Evolutionary conservation across 2,329 filamentous ascomycete species (phyloP), one percentile per base, ranked within the genome.

Genomic region (Ceratocystis huliohia): DNA sequence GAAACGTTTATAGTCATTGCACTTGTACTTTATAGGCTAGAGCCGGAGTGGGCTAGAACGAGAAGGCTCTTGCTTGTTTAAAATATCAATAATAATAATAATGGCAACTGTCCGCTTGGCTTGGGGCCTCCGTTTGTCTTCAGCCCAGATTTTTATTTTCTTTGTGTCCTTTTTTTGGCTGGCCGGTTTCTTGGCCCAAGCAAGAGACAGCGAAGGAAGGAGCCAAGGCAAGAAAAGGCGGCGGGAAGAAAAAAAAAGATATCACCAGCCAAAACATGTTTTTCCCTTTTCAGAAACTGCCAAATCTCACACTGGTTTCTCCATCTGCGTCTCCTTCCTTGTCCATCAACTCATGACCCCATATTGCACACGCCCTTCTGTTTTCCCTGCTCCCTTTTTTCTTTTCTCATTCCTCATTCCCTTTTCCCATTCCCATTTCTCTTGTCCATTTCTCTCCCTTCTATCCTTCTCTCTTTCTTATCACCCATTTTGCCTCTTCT

Each of bases 271-370:
- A 37, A 37, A 59, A 59, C 28, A 59, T 59, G 28, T 59, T 57
- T 57, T 59, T 59, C 56, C 28, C 25, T 59, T 59, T 59, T 59
- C 17, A 59, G 56, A 59, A 59, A 17, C 56, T 59, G 56, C 56
- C 56, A 59, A 59, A 59, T 59, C 56, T 59, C 28, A 59, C 56
- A 17, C 13, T n/a, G 15, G 17, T n/a, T 59, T 30, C 56, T 59
- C 3, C 56, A 33, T 33, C 17, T 57, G 15, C 22, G 28, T 59
- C 28, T 59, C n/a, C 25, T 17, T 57, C 10, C 10, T 59, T 30
- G 28, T 20, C 15, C 28, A 59, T 59, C 22, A 57, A 57, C 53
- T 30, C 53, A 30, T 17, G 7, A 33, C n/a, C 22, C n/a, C 46
- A 50, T 50, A 10, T 10, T 22, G 22, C n/a, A 20, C 20, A 20